These are phyloP conservation scores for Anisodus acutangulus DNA, from an alignment of 257 asterid genomes.

Conservation along the genomic window DNA sequence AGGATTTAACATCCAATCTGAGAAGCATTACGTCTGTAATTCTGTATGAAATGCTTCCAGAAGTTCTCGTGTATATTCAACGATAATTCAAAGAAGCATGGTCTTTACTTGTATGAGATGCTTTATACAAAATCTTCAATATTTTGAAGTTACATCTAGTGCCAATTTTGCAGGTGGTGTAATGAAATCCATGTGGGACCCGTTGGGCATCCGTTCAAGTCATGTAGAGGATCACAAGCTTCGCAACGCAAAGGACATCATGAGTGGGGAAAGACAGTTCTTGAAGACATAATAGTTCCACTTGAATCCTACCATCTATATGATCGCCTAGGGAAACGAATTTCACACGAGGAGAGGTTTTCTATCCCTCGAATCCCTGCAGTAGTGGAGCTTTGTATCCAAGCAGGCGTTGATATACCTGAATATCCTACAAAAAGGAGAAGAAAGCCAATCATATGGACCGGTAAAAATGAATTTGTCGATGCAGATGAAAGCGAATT, in stretches of 20 bases:
- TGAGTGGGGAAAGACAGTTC: conserved; percentile 74
- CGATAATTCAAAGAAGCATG: not conserved
- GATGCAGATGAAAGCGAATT: conserved; percentile 95
- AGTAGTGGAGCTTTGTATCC: conserved; percentile 90
- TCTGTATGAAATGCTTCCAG: conserved; percentile 3
- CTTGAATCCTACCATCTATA: conserved; percentile 79
- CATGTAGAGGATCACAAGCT: conserved; percentile 77
- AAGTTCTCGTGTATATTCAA: not conserved
- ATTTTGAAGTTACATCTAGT: conserved; percentile 25
- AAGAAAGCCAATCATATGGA: conserved; percentile 85
- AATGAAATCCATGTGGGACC: conserved; percentile 89
- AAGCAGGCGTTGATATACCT: conserved; percentile 88
- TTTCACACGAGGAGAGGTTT: conserved; percentile 78
- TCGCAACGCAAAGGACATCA: conserved; percentile 76
- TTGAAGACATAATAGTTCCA: conserved; percentile 75
- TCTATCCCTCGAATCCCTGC: conserved; percentile 88
- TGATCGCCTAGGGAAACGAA: conserved; percentile 85
- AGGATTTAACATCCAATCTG: no score
- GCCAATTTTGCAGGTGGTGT: conserved; percentile 71
- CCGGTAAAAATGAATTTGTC: conserved; percentile 76
- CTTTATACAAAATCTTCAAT: not conserved
- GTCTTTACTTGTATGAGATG: not conserved
- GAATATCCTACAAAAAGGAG: conserved; percentile 90
- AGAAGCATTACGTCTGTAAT: no score
- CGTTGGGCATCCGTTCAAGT: conserved; percentile 84